These are phyloP conservation scores for Carpinus fangiana DNA, from an alignment of 306 rosid species.

Conservation along the genomic window DNA sequence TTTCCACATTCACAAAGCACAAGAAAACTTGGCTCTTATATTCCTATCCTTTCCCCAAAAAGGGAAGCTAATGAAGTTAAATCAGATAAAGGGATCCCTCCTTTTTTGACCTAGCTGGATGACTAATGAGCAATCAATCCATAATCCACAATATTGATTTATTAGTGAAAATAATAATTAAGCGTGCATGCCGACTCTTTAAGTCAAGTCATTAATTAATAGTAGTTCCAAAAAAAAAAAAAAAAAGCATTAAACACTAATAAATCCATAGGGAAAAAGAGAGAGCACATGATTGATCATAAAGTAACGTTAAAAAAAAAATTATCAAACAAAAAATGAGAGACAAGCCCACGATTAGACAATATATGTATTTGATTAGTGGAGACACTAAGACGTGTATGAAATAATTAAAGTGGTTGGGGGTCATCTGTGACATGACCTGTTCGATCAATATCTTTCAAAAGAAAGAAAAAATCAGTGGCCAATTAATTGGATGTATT, in stretches of 20 bases:
- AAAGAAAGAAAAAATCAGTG: not conserved
- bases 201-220: slow-evolving; percentile 26
- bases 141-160: not conserved
- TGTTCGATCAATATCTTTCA: slow-evolving; percentile 37
- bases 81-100: slow-evolving; percentile 27
- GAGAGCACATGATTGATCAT: slow-evolving; percentile 14
- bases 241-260: slow-evolving; percentile 12
- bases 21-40: slow-evolving; percentile 47
- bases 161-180: slow-evolving; percentile 16
- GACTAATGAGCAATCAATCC: slow-evolving; percentile 1
- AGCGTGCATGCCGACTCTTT: slow-evolving; percentile 25
- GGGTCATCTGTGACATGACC: slow-evolving; percentile 30
- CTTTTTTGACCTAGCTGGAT: not conserved
- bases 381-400: slow-evolving; percentile 59
- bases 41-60: slow-evolving; percentile 25
- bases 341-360: slow-evolving; percentile 39
- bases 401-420: slow-evolving; percentile 43
- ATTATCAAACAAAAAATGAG: slow-evolving; percentile 41
- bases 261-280: slow-evolving; percentile 34
- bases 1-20: slow-evolving; percentile 50
- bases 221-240: not conserved
- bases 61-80: slow-evolving; percentile 26
- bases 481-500: slow-evolving; percentile 20
- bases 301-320: slow-evolving; percentile 25
- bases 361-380: slow-evolving; percentile 50